Evolutionary conservation across 2,329 filamentous ascomycete species (phyloP).

Genomic region (Lachnellula subtilissima): DNA sequence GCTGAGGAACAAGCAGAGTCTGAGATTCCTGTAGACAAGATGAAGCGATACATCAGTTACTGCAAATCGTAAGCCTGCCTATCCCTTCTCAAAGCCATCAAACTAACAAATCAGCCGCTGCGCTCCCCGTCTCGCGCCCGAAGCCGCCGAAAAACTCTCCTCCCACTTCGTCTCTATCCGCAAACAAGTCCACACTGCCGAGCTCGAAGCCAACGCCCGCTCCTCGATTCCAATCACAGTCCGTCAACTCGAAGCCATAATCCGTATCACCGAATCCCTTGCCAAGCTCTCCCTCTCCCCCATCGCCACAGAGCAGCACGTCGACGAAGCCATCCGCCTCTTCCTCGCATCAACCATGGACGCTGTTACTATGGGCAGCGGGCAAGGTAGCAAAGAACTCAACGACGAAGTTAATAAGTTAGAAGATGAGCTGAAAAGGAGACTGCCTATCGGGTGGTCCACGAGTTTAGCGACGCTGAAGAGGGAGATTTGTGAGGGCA

Average conservation of each 20-base stretch:
- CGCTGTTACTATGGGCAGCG: slow-evolving; percentile 84
- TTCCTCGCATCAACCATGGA: slow-evolving; percentile 98
- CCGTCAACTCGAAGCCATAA: slow-evolving; percentile 92
- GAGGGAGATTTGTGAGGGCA: slow-evolving; percentile 86
- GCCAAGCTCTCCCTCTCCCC: slow-evolving; percentile 86
- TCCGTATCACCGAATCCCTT: slow-evolving; percentile 93
- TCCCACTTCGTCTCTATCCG: slow-evolving; percentile 97
- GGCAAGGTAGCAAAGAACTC: slow-evolving; percentile 77
- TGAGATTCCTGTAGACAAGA: slow-evolving; percentile 91
- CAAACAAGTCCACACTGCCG: slow-evolving; percentile 85
- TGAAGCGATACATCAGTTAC: slow-evolving; percentile 96
- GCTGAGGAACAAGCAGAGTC: slow-evolving; percentile 78
- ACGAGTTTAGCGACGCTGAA: slow-evolving; percentile 82
- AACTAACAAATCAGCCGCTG: slow-evolving; percentile 61
- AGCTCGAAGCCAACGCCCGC: slow-evolving; percentile 82
- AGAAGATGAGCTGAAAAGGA: slow-evolving; percentile 80
- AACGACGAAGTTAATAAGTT: slow-evolving; percentile 85
- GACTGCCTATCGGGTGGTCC: slow-evolving; percentile 92
- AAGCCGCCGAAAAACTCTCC: slow-evolving; percentile 91
- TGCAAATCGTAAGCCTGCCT: slow-evolving; percentile 72
- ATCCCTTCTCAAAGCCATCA: neutral
- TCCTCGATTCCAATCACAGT: slow-evolving; percentile 97
- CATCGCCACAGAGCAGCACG: slow-evolving; percentile 82
- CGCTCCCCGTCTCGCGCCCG: slow-evolving; percentile 81
- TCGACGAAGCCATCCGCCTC: slow-evolving; percentile 93